These are phyloP conservation scores for Rhizophagus clarus DNA, from an alignment of 192 early-diverging fungal species.

Conservation along the genomic window DNA sequence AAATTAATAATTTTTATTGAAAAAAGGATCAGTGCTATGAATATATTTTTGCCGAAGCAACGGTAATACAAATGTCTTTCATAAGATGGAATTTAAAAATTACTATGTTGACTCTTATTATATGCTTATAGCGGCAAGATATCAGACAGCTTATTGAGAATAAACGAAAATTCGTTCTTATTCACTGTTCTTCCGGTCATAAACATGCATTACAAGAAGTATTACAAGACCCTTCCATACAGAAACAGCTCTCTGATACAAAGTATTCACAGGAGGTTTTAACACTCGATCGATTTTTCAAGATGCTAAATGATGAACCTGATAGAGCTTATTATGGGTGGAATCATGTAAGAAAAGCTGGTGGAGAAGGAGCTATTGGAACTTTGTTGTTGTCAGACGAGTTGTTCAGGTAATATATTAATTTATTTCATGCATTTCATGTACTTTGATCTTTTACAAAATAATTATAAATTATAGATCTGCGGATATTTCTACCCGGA, in stretches of 20 bases:
- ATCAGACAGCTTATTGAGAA: slow-evolving; percentile 84
- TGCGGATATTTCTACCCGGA: slow-evolving; percentile 79
- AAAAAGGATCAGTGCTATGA: slow-evolving; percentile 82
- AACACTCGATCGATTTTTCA: slow-evolving; percentile 84
- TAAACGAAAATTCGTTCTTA: slow-evolving; percentile 81
- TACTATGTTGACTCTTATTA: not conserved
- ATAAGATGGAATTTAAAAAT: not conserved
- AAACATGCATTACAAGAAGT: slow-evolving; percentile 96
- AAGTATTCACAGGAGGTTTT: slow-evolving; percentile 86
- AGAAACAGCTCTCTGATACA: slow-evolving; percentile 82
- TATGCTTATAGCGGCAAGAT: slow-evolving; percentile 62
- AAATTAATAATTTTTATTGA: not conserved
- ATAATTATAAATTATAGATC: slow-evolving; percentile 51
- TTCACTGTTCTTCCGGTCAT: slow-evolving; percentile 95
- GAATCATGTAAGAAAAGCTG: slow-evolving; percentile 81
- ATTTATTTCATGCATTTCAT: slow-evolving; percentile 15
- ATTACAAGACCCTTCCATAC: slow-evolving; percentile 82
- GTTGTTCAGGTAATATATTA: slow-evolving; percentile 69
- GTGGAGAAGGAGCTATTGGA: slow-evolving; percentile 83
- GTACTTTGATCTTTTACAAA: slow-evolving; percentile 19
- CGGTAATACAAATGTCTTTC: slow-evolving; percentile 43
- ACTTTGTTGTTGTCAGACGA: slow-evolving; percentile 91
- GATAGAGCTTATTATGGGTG: slow-evolving; percentile 93
- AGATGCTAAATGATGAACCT: slow-evolving; percentile 86
- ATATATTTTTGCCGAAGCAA: slow-evolving; percentile 83